phyloP scores from a whole-genome alignment of 2,329 filamentous ascomycete species.

The Fusarium sp. region DNA sequence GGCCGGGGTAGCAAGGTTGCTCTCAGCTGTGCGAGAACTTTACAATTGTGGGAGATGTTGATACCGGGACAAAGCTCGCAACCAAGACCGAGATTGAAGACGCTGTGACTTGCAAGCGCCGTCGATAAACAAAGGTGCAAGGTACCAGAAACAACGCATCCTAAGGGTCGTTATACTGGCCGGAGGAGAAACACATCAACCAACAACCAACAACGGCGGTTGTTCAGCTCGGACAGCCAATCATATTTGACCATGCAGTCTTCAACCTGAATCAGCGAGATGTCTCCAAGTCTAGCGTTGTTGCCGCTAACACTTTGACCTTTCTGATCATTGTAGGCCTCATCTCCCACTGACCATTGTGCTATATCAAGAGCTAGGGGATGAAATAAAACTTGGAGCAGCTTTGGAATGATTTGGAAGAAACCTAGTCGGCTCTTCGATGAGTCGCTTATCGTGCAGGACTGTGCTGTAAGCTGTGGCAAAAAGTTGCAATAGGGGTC shows the following conservation, averaged over 20 bases:
- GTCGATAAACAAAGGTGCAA: neutral
- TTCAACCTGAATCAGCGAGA: neutral
- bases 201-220: conserved; percentile 14
- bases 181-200: neutral
- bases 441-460: no score
- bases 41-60: neutral
- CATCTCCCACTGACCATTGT: neutral
- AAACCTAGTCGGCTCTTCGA: neutral
- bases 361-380: neutral
- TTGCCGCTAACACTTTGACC: neutral
- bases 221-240: neutral
- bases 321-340: neutral
- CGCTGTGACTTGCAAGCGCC: conserved; percentile 1
- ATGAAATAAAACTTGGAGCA: fast-evolving
- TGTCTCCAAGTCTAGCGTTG: neutral
- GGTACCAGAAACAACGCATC: neutral
- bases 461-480: neutral
- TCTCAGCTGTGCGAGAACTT: neutral
- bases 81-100: neutral
- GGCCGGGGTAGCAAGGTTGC: neutral
- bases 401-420: neutral
- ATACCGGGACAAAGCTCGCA: neutral
- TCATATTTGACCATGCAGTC: neutral
- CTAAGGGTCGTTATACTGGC: neutral
- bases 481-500: fast-evolving